phyloP scores from a whole-genome alignment of 331 rosid species.

The Phaseolus coccineus region DNA sequence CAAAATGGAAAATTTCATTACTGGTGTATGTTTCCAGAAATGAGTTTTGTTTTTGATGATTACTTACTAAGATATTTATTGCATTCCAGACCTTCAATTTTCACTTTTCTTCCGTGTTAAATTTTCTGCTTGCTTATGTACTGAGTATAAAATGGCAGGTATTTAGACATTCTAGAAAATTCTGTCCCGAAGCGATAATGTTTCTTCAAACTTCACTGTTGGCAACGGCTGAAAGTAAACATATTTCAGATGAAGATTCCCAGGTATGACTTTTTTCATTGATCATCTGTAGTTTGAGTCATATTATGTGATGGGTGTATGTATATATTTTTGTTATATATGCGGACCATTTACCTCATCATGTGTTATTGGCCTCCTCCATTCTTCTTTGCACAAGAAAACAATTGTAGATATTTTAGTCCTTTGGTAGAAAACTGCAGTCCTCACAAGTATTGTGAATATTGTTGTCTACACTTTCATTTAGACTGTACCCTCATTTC shows the following conservation, averaged over 20 bases:
- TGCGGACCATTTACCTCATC: neutral
- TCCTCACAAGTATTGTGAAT: neutral
- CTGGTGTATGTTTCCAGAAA: constrained; percentile 12
- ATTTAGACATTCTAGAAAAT: constrained; percentile 75
- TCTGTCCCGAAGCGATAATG: constrained; percentile 82
- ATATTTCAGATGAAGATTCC: constrained; percentile 53
- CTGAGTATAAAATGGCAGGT: constrained; percentile 59
- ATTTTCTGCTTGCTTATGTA: constrained; percentile 42
- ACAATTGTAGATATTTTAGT: neutral
- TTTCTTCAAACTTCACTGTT: constrained; percentile 69
- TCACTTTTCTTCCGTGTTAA: constrained; percentile 28
- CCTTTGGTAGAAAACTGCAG: neutral
- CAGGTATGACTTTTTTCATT: constrained; percentile 59
- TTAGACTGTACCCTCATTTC: constrained; percentile 19
- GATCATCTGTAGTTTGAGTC: constrained; percentile 30
- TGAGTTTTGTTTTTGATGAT: constrained; percentile 28
- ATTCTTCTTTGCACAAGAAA: neutral
- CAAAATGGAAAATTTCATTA: constrained; percentile 11
- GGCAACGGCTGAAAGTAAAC: constrained; percentile 61
- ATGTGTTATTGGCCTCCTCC: neutral
- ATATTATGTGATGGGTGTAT: neutral
- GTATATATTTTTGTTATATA: neutral
- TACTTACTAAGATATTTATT: constrained; percentile 16
- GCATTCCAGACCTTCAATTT: constrained; percentile 1
- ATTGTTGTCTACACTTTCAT: constrained; percentile 20